Percentiles rank a stretch among this genome's conserved stretches.
phyloP scores from a whole-genome alignment of 768 basidiomycete genomes.

The Agrocybe chaxingu region DNA sequence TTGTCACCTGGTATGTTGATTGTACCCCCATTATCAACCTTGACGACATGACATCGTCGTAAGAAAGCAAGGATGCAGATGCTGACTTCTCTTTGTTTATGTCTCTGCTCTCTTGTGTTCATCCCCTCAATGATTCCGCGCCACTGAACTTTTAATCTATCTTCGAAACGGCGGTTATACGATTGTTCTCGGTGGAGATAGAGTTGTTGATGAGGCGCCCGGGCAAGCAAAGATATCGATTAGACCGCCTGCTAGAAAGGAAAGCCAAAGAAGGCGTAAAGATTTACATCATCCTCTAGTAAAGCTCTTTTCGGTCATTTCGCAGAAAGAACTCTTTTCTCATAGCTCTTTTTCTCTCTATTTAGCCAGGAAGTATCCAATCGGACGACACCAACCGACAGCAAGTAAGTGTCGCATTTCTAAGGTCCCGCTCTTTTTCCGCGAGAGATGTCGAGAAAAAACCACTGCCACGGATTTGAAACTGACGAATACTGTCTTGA shows the following conservation, averaged over 20 bases:
- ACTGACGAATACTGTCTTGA: neutral
- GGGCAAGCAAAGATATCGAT: slow-evolving; percentile 75
- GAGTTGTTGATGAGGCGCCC: slow-evolving; percentile 87
- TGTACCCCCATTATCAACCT: neutral
- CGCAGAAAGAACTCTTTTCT: neutral
- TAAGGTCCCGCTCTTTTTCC: slow-evolving; percentile 6
- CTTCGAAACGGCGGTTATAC: neutral
- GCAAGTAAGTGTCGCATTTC: slow-evolving; percentile 55
- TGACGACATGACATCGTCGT: neutral
- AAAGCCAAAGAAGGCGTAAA: slow-evolving; percentile 97
- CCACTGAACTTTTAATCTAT: no score
- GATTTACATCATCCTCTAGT: slow-evolving; percentile 95
- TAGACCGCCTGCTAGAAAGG: slow-evolving; percentile 81
- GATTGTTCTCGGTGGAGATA: slow-evolving; percentile 19
- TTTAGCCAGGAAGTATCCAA: slow-evolving; percentile 91
- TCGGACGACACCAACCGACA: slow-evolving; percentile 90
- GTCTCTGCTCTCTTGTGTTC: neutral
- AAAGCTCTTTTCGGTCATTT: slow-evolving; percentile 22
- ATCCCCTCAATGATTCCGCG: no score
- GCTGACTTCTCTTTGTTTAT: neutral
- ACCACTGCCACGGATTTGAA: neutral
- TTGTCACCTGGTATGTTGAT: slow-evolving; percentile 67
- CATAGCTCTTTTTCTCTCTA: slow-evolving; percentile 7
- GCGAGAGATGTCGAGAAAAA: neutral
- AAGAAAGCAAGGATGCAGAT: no score